Base-by-base conservation (phyloP, 1,284 basidiomycete genomes). In the Trametes hirsuta region DNA sequence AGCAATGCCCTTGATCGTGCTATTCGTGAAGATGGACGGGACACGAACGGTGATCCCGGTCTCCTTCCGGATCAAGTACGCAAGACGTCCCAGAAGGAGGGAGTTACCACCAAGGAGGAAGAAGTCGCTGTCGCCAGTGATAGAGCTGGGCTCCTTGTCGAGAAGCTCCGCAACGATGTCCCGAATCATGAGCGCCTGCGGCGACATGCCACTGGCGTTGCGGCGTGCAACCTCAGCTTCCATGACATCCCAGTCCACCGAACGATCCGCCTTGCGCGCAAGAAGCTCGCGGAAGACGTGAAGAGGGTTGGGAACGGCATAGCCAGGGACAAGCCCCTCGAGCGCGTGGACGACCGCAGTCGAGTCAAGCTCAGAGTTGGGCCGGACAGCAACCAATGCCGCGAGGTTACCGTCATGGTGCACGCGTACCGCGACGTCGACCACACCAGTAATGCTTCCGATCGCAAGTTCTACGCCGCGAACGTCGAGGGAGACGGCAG, bases 91-190 rank as follows among this genome's bases (percentile, higher is more conserved):
- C 4, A 81, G 72, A 14, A 81, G 72, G 6, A 81, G 68, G 1
- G 79, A 81, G 65, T 76, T 80, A 14, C 80, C 80, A 41, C 80
- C 80, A 36, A 81, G 69, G 0, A 81, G 66, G 69, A 81, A 80
- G 69, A 81, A 66, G 66, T 81, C 80, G 9, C 77, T 77, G 39
- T 75, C 73, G 45, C 69, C 65, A 2, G 69, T 72, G 50, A 81
- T 75, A 47, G 72, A 68, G 6, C 65, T 63, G 2, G 75, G 59
- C 21, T 80, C 78, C 60, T 75, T 65, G 39, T 66, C 59, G 5
- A 82, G 69, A 14, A 80, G 68, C n/a, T 75, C 71, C 1, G 78
- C 74, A 18, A 82, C 67, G 55, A 80, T 76, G 52, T 78, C 75
- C 8, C 79, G 74, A 15, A 80, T 71, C 9, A 75, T 65, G 24